A percentile compares a stretch with the other conserved stretches of the same genome.
phyloP scores from a whole-genome alignment of 2,329 filamentous ascomycete species.

The Bipolaris sorokiniana region DNA sequence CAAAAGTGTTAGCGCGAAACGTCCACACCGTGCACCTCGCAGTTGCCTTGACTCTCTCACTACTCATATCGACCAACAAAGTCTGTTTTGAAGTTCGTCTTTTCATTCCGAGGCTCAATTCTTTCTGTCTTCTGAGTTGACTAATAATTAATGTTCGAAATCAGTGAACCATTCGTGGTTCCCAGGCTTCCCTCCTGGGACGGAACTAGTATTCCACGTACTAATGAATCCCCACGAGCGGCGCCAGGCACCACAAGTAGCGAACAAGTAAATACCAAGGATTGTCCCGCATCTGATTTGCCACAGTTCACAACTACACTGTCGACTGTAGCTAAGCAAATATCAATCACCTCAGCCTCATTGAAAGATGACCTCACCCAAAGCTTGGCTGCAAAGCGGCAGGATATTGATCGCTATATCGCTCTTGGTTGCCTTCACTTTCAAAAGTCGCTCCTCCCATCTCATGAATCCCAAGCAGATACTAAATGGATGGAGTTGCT shows the following conservation, averaged over 20 bases:
- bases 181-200: conserved; percentile 4
- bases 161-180: conserved; percentile 4
- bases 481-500: conserved; percentile 37
- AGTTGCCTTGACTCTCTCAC: conserved; percentile 8
- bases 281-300: not conserved
- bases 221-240: conserved; percentile 1
- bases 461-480: not conserved
- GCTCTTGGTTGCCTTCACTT: conserved; percentile 45
- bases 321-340: conserved; percentile 9
- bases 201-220: not conserved
- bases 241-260: not conserved
- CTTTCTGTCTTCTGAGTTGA: not conserved
- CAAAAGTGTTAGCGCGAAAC: conserved; percentile 12
- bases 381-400: conserved; percentile 8
- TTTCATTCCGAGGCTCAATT: not conserved
- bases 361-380: not conserved
- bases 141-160: not conserved
- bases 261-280: not conserved
- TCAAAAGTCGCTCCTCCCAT: conserved; percentile 5
- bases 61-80: not conserved
- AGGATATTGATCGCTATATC: conserved; percentile 40
- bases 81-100: not conserved
- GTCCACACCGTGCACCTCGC: conserved; percentile 5
- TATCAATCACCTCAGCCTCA: conserved; percentile 18
- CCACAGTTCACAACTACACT: not conserved